Evolutionary conservation across 2,329 filamentous ascomycete genomes (phyloP), one percentile per base, ranked within the genome.

Genomic region (Exophiala alcalophila): DNA sequence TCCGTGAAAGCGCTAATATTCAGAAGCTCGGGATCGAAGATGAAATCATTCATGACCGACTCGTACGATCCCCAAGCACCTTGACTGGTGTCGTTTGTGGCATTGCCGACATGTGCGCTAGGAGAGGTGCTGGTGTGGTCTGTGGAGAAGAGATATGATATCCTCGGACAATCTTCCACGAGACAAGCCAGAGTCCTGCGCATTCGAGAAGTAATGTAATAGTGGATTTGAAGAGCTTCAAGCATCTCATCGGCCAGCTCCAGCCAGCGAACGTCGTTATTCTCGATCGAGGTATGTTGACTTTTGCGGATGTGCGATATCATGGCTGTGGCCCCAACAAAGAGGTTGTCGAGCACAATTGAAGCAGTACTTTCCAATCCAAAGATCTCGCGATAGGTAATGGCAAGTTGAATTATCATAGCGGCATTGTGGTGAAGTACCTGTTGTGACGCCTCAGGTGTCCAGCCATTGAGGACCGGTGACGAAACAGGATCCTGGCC

Each of bases 41-140:
- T 24, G 12, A 37, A 37, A 24, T 37, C 34, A 16, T 37, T 37
- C 19, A 37, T 24, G 23, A 24, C 34, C n/a, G 34, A 20, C 12
- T 37, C 21, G 9, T 25, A 16, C 12, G 34, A 26, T 4, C 34
- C 34, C 34, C 34, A 37, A 19, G 23, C 23, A 10, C 34, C 34
- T 5, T 37, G 34, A 18, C 21, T 12, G 12, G 23, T 18, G 21
- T 27, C 34, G 16, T 19, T 4, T 12, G 6, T n/a, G 9, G 16
- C 21, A 19, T 26, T n/a, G 10, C 19, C 16, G 34, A 3, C n/a
- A 26, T 27, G 16, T 26, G 23, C 19, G 9, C 11, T 15, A 11
- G 33, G 23, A 7, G 34, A 27, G 5, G 16, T 37, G 12, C 14
- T 20, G 21, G 27, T 24, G 12, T 37, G 21, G 12, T 37, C 34